A percentile compares a stretch with the other conserved stretches of the same genome.
Evolutionary conservation across 2,329 filamentous ascomycete species (phyloP).

Genomic region (Escovopsis sp.): DNA sequence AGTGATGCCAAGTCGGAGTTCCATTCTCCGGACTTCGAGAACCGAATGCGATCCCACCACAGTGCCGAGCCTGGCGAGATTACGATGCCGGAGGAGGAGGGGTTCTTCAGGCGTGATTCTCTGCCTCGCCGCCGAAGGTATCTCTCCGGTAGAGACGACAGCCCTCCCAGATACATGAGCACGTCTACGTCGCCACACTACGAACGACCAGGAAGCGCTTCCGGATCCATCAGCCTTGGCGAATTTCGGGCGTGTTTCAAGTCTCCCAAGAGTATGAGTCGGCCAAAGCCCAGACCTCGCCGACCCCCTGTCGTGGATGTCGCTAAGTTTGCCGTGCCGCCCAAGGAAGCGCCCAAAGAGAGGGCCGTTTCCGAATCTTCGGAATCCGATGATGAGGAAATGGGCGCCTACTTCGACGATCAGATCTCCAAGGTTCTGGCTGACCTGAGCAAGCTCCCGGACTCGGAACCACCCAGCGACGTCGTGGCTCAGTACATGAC

Average conservation of each 20-base stretch:
- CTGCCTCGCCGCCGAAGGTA: constrained; percentile 1
- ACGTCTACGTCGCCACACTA: constrained; percentile 1
- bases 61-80: constrained; percentile 34
- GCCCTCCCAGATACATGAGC: neutral
- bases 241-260: neutral
- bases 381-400: constrained; percentile 42
- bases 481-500: constrained; percentile 31
- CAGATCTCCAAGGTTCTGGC: constrained; percentile 36
- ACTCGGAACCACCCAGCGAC: constrained; percentile 21
- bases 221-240: too few species aligned
- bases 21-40: constrained; percentile 17
- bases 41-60: constrained; percentile 22
- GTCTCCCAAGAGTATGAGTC: constrained; percentile 1
- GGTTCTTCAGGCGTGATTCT: constrained; percentile 14
- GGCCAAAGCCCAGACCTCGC: constrained; percentile 14
- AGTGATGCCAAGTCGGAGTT: constrained; percentile 35
- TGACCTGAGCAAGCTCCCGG: constrained; percentile 32
- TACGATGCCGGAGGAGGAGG: constrained; percentile 24
- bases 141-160: neutral
- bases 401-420: constrained; percentile 39
- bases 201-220: neutral
- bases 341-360: constrained; percentile 17
- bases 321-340: constrained; percentile 25
- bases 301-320: constrained; percentile 16
- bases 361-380: constrained; percentile 12